Percentiles rank a stretch among this genome's conserved stretches.
These are phyloP conservation scores for Candida railenensis DNA, from an alignment of 805 yeast genomes.

Conservation along the genomic window DNA sequence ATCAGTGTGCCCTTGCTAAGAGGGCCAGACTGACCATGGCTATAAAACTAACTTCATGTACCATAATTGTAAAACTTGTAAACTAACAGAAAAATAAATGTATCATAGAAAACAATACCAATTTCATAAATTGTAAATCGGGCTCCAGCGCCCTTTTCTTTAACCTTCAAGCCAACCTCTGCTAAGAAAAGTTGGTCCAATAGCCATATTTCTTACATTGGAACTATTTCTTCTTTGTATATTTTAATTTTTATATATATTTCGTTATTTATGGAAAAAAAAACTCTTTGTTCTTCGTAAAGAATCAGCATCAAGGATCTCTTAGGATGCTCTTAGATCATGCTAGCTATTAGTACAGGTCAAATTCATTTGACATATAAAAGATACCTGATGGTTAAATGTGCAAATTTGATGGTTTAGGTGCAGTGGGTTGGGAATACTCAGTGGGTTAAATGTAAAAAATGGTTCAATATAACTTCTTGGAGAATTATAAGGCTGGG, in stretches of 20 bases:
- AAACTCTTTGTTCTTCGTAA: neutral
- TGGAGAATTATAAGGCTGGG: conserved; percentile 40
- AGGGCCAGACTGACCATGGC: conserved; percentile 5
- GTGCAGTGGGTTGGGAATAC: neutral
- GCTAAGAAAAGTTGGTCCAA: too few relatives aligned
- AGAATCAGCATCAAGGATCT: conserved; percentile 2
- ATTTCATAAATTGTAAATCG: too few relatives aligned
- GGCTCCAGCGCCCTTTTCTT: too few relatives aligned
- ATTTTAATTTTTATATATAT: too few relatives aligned
- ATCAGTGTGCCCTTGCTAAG: conserved; percentile 4
- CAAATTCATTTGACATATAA: neutral
- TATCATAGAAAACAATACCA: too few relatives aligned
- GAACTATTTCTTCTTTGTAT: neutral
- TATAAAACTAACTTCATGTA: neutral
- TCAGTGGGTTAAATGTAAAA: neutral
- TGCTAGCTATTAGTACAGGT: conserved; percentile 6
- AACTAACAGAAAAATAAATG: neutral
- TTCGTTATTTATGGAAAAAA: neutral
- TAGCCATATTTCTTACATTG: too few relatives aligned
- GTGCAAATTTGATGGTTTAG: neutral
- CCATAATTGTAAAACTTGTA: neutral
- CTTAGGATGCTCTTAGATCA: conserved; percentile 4
- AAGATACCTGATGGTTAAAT: neutral
- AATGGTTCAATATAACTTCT: neutral
- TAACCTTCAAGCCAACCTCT: too few relatives aligned